Percentiles rank a stretch among this genome's conserved stretches.
Conservation (phyloP, 1,284 basidiomycete genomes). For the Singerocomus inundabilis region DNA sequence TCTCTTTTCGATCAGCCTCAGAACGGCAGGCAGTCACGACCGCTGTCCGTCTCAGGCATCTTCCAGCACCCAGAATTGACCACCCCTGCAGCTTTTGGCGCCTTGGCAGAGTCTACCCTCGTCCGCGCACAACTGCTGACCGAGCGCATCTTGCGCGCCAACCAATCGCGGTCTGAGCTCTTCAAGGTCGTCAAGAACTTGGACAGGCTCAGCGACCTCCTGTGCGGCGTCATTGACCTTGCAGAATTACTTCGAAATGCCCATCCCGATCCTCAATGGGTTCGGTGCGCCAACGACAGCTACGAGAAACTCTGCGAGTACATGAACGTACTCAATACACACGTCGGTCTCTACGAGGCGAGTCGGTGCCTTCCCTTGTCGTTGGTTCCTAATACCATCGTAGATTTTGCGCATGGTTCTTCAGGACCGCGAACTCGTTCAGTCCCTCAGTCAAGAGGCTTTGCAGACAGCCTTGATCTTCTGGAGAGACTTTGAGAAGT, state of each 20-base stretch:
- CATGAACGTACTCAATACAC: conserved; percentile 97
- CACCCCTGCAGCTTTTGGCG: conserved; percentile 58
- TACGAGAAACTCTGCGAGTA: conserved; percentile 94
- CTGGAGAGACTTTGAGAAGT: conserved; percentile 96
- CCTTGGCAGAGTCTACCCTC: conserved; percentile 69
- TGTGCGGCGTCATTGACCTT: conserved; percentile 96
- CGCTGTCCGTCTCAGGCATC: conserved; percentile 60
- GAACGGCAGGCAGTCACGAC: conserved; percentile 36
- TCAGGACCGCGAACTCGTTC: conserved; percentile 58
- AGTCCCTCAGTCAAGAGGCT: conserved; percentile 65
- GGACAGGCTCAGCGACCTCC: conserved; percentile 91
- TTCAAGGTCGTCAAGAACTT: conserved; percentile 89
- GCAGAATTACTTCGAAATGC: conserved; percentile 92
- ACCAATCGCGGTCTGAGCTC: conserved; percentile 67
- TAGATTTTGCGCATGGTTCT: conserved; percentile 68
- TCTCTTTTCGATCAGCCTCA: conserved; percentile 70
- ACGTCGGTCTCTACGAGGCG: conserved; percentile 91
- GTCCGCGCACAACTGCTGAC: conserved; percentile 73
- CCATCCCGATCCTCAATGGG: conserved; percentile 86
- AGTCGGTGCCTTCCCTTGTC: conserved; percentile 29
- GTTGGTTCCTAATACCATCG: conserved; percentile 5
- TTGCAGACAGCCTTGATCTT: conserved; percentile 89
- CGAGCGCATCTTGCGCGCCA: conserved; percentile 66
- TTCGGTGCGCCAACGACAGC: conserved; percentile 79
- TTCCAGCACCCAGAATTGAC: conserved; percentile 68